Conservation (phyloP, 2,329 filamentous ascomycete species). For the Ophiostoma montium region DNA sequence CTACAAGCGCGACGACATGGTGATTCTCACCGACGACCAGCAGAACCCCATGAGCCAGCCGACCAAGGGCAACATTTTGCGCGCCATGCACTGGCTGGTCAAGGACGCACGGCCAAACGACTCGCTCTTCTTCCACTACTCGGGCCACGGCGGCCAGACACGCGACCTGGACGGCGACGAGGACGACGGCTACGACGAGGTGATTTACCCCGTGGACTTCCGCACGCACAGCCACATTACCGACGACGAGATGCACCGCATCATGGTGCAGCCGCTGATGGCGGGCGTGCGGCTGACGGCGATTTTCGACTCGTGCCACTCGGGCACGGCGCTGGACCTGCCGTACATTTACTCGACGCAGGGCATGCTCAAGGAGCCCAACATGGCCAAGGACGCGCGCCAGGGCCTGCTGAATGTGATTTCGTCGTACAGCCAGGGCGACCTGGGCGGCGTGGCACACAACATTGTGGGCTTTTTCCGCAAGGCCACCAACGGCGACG, state of each 20-base stretch:
- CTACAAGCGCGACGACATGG: constrained; percentile 94
- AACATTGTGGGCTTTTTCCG: constrained; percentile 78
- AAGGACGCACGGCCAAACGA: constrained; percentile 88
- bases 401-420: constrained; percentile 59
- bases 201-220: constrained; percentile 75
- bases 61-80: constrained; percentile 85
- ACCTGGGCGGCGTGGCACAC: constrained; percentile 66
- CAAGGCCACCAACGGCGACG: constrained; percentile 61
- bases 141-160: constrained; percentile 73
- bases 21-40: constrained; percentile 89
- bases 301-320: constrained; percentile 74
- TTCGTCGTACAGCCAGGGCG: constrained; percentile 66
- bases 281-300: constrained; percentile 74
- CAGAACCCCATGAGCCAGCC: constrained; percentile 96
- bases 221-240: constrained; percentile 58
- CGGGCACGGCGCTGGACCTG: constrained; percentile 61
- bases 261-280: constrained; percentile 62
- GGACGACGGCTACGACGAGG: constrained; percentile 69
- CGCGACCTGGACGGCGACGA: constrained; percentile 68
- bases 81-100: constrained; percentile 96
- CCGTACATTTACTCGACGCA: constrained; percentile 72
- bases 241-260: constrained; percentile 65
- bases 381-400: constrained; percentile 66
- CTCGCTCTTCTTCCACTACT: constrained; percentile 95
- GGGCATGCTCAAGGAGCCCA: constrained; percentile 68